These are phyloP conservation scores for Thalassiosira sp. DNA, from an alignment of 352 stramenopile species.

Conservation along the genomic window DNA sequence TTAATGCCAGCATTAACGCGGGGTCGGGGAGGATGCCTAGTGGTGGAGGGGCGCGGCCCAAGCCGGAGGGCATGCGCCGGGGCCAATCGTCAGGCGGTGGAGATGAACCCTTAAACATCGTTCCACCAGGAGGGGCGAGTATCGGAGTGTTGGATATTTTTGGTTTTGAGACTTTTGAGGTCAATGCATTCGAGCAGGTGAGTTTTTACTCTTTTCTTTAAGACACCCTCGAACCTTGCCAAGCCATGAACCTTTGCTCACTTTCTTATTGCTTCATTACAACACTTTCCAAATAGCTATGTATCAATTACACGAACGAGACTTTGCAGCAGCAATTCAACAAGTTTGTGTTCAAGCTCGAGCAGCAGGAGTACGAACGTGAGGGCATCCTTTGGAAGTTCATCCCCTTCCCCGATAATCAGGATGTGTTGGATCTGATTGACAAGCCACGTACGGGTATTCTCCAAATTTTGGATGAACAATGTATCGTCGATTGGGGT, in stretches of 20 bases:
- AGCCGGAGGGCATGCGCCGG: slow-evolving; percentile 3
- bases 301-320: slow-evolving; percentile 90
- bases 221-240: no score
- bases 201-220: slow-evolving; percentile 86
- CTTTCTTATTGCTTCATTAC: no score
- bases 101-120: slow-evolving; percentile 35
- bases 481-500: slow-evolving; percentile 88
- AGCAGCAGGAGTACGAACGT: slow-evolving; percentile 80
- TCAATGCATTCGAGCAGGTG: slow-evolving; percentile 92
- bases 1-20: slow-evolving; percentile 53
- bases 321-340: slow-evolving; percentile 89
- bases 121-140: slow-evolving; percentile 65
- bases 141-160: slow-evolving; percentile 86
- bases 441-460: slow-evolving; percentile 86
- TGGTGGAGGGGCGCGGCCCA: background rate
- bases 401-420: slow-evolving; percentile 96
- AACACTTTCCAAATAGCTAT: slow-evolving; percentile 92
- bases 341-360: slow-evolving; percentile 82
- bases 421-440: slow-evolving; percentile 93
- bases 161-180: slow-evolving; percentile 86
- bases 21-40: background rate
- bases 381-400: slow-evolving; percentile 92
- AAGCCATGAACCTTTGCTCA: no score
- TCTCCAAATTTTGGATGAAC: slow-evolving; percentile 92
- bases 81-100: background rate